Base-by-base conservation (phyloP, 2,329 filamentous ascomycete genomes). In the Fusarium sp. region DNA sequence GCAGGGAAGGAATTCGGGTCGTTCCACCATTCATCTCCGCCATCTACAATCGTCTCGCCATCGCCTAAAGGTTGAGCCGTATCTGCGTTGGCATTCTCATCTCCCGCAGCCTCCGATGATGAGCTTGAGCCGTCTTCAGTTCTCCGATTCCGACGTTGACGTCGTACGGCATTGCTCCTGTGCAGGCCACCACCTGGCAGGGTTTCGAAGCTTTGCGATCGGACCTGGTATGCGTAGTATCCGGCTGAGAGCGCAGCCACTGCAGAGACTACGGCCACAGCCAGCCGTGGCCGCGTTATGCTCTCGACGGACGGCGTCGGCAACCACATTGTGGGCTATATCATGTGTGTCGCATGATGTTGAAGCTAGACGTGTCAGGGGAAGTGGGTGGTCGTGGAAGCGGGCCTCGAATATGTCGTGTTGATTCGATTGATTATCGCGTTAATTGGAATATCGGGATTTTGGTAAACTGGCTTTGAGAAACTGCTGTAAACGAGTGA, bases 81-180 rank as follows among this genome's bases (percentile, higher is more conserved):
- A 40, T 81, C 71, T 30, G 78, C 58, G 15, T 82, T 79, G 51
- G 71, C 74, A 67, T 84, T 85, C 69, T 87, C 85, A 67, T 87
- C 84, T 58, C 78, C 78, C 5, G 79, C 75, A n/a, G 77, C 74
- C 22, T 82, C 81, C 15, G 79, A 81, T 30, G 80, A 80, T 8
- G 83, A 82, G 56, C 81, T 82, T 20, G 83, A 82, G n/a, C 78
- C 80, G 24, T 81, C 76, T 45, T 80, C 80, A 29, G 77, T 78
- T 38, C 75, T 77, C 16, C 76, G 78, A 27, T 75, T 77, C 27
- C 79, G 76, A 25, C 83, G 83, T 32, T 77, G 76, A 61, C 87
- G 86, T 66, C 90, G 88, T 40, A 92, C 77, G 13, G 91, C 91
- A 78, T 92, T 92, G 76, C 90, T 90, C 67, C 91, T 84, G 71